Conservation (phyloP, 1,139 yeast species). For the Yamadazyma mexicana region DNA sequence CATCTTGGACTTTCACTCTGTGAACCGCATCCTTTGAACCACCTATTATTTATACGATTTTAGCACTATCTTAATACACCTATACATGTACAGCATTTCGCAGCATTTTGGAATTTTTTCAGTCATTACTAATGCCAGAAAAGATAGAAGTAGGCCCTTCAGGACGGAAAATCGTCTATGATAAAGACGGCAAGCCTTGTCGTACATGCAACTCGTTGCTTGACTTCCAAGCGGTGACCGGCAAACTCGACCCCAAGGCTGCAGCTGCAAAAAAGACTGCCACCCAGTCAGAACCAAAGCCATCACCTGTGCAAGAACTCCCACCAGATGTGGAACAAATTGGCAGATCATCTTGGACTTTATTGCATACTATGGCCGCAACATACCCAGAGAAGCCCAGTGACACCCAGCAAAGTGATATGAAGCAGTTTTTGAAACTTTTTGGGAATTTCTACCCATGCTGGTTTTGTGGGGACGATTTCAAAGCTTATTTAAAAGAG, state of each 20-base stretch:
- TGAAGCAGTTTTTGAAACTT: conserved; percentile 65
- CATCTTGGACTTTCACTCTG: no score
- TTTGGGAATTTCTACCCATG: conserved; percentile 91
- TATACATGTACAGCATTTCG: conserved; percentile 2
- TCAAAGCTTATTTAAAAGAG: conserved; percentile 58
- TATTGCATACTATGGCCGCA: conserved; percentile 89
- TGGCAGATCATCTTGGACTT: conserved; percentile 91
- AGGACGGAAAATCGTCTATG: conserved; percentile 75
- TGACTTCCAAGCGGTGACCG: conserved; percentile 69
- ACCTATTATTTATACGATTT: no score
- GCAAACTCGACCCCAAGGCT: conserved; percentile 17
- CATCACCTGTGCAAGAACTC: conserved; percentile 40
- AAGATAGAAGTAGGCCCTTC: conserved; percentile 51
- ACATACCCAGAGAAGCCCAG: conserved; percentile 76
- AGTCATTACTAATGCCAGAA: conserved; percentile 9
- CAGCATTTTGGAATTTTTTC: conserved; percentile 1
- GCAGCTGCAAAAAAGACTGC: conserved; percentile 9
- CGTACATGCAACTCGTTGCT: conserved; percentile 78
- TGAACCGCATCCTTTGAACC: no score
- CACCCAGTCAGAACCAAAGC: conserved; percentile 8
- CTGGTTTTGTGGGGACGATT: conserved; percentile 90
- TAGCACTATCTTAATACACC: no score
- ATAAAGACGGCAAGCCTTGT: conserved; percentile 90
- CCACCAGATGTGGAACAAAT: conserved; percentile 87
- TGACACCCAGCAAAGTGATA: conserved; percentile 61